Evolutionary conservation across 352 stramenopile species (phyloP), one percentile per base, ranked within the genome.

Genomic region (Phytophthora parvispora): DNA sequence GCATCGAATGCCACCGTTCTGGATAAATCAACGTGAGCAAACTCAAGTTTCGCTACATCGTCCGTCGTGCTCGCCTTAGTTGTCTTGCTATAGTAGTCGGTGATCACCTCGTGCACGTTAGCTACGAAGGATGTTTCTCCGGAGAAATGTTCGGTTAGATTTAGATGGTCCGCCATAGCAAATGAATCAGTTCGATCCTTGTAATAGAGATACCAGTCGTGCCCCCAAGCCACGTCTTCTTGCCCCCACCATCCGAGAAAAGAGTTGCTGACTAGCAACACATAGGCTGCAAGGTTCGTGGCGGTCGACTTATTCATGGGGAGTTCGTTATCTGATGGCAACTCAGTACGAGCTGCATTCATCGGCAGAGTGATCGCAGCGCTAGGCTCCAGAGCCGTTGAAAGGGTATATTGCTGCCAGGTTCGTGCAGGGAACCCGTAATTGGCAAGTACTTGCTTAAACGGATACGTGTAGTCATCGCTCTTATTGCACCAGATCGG

Each of bases 401-500:
- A 65, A 8, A 65, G 45, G 3, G 59, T 48, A 15, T 29, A 22
- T 22, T 34, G 47, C 29, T 66, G 59, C 58, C 59, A 66, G 8
- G 25, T 27, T 52, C 59, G 12, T 16, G 47, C 13, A 34, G 47
- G 47, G n/a, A 66, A 59, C 0, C 47, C 34, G 15, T 59, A 66
- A 15, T 15, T 66, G 8, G 34, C 48, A 43, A 8, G n/a, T n/a
- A n/a, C n/a, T n/a, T n/a, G n/a, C n/a, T 59, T 59, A 36, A 52
- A 66, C n/a, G 59, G 32, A 52, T 49, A 22, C 12, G 36, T 12
- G 16, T 43, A 43, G 36, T 43, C 16, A 10, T 66, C 18, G 18
- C 43, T 52, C 15, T 22, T 27, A 29, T 59, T 66, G 59, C 59
- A 66, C 47, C 32, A 66, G 28, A 27, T 51, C 9, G 59, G 47